phyloP scores from a whole-genome alignment of 2,329 filamentous ascomycete species.

The Ciborinia camelliae region DNA sequence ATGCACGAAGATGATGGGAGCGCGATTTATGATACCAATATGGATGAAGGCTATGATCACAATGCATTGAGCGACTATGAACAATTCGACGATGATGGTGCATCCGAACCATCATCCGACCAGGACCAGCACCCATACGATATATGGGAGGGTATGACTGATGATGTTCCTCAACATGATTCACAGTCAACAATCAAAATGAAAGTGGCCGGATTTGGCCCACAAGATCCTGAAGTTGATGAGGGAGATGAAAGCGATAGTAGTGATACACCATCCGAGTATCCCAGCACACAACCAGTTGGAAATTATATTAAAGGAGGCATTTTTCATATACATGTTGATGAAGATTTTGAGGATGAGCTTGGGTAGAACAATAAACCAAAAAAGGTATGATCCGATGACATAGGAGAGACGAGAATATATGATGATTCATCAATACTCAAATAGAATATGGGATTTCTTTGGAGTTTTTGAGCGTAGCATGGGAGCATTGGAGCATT shows the following conservation, averaged over 20 bases:
- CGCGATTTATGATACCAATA: conserved; percentile 30
- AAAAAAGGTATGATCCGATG: background rate
- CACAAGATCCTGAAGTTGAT: background rate
- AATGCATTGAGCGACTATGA: conserved; percentile 29
- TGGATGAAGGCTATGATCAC: conserved; percentile 30
- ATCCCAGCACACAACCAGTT: conserved; percentile 18
- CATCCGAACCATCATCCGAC: background rate
- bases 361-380: background rate
- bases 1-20: conserved; percentile 25
- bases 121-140: conserved; percentile 13
- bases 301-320: background rate
- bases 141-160: conserved; percentile 21
- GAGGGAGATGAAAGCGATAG: conserved; percentile 18
- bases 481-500: background rate
- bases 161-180: conserved; percentile 9
- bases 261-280: conserved; percentile 19
- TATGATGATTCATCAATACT: background rate
- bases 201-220: background rate
- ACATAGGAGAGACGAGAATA: background rate
- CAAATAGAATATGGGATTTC: background rate
- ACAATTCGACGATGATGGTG: background rate
- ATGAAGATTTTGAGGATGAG: conserved; percentile 21
- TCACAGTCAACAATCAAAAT: conserved; percentile 1
- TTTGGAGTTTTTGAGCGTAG: background rate
- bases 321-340: conserved; percentile 17